phyloP scores from a whole-genome alignment of 805 yeast species.

The Candida odintsovae region DNA sequence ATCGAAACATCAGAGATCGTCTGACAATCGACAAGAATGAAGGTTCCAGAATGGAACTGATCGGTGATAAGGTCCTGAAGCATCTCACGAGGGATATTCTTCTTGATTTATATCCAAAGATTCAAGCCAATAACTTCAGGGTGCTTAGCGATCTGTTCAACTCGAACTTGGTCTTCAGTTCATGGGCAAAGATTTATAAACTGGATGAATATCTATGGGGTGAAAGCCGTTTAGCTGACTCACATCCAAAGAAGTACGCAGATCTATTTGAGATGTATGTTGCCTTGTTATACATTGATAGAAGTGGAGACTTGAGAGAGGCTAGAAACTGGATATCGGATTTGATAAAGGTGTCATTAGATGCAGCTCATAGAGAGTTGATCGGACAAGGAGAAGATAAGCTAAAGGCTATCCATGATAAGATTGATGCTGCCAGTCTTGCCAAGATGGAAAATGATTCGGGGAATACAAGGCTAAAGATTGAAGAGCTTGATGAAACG shows the following conservation, averaged over 20 bases:
- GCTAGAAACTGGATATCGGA: neutral
- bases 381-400: no score
- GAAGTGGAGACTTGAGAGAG: neutral
- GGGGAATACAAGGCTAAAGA: no score
- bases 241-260: neutral
- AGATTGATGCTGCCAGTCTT: no score
- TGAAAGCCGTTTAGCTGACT: neutral
- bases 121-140: neutral
- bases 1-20: neutral
- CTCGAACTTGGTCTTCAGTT: neutral
- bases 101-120: neutral
- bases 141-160: neutral
- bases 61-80: neutral
- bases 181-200: neutral
- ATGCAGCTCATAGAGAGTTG: no score
- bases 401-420: no score
- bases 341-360: no score
- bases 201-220: neutral
- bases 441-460: no score
- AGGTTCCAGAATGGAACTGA: neutral
- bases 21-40: neutral
- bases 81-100: neutral
- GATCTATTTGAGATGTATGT: neutral
- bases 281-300: neutral
- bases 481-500: no score